Percentiles rank a stretch among this genome's conserved stretches.
phyloP scores from a whole-genome alignment of 805 yeast species.

The Spathaspora sp. region DNA sequence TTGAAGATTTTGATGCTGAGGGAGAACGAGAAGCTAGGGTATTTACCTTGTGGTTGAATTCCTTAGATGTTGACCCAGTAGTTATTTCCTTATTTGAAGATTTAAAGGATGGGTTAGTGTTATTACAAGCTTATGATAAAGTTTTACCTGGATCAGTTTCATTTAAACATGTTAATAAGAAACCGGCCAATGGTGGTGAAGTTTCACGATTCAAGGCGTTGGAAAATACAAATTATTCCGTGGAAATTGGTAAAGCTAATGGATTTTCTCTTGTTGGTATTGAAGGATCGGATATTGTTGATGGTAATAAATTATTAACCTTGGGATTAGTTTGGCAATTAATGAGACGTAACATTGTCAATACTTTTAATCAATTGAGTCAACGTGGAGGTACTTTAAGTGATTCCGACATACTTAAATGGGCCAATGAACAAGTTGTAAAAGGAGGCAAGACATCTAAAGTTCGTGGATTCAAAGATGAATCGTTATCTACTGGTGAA shows the following conservation, averaged over 20 bases:
- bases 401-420: constrained; percentile 82
- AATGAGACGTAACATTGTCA: constrained; percentile 92
- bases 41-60: constrained; percentile 95
- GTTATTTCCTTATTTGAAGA: constrained; percentile 91
- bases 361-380: constrained; percentile 70
- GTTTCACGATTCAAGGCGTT: constrained; percentile 89
- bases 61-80: constrained; percentile 93
- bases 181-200: constrained; percentile 71
- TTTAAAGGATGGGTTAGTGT: constrained; percentile 84
- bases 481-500: constrained; percentile 69
- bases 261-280: constrained; percentile 94
- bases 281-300: constrained; percentile 95
- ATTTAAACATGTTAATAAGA: constrained; percentile 74
- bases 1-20: constrained; percentile 98
- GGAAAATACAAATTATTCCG: constrained; percentile 98
- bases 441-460: constrained; percentile 78
- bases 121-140: constrained; percentile 91
- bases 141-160: constrained; percentile 92
- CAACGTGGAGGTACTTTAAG: constrained; percentile 53
- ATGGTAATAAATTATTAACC: constrained; percentile 85
- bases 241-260: constrained; percentile 89
- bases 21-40: constrained; percentile 99
- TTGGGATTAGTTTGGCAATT: constrained; percentile 97
- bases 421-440: constrained; percentile 86
- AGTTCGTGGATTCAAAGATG: constrained; percentile 83